Evolutionary conservation across 1,139 yeast species (phyloP), one percentile per base, ranked within the genome.

Genomic region (Geotrichum restrictum): DNA sequence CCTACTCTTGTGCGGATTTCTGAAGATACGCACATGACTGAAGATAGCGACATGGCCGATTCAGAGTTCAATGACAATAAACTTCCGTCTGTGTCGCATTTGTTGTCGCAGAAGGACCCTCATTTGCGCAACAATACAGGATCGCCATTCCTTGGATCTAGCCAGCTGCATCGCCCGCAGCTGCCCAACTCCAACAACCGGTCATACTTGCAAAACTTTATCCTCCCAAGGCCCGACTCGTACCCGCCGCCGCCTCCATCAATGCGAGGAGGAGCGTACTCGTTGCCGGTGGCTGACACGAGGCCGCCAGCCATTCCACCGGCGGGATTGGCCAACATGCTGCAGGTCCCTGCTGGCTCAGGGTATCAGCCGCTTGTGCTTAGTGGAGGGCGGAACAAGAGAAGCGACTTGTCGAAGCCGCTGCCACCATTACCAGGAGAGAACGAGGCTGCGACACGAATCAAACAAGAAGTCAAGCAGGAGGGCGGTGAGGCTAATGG

Each of bases 351-450:
- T 21, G 16, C 19, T 16, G 18, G 37, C 37, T 24, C 29, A 24
- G 29, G 29, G 29, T 24, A 24, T 24, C 29, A 24, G 29, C 29
- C 29, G 29, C 29, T 24, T 8, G 5, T 8, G 7, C 29, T 8
- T 16, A 16, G 18, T 31, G 19, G 37, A 10, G 33, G 29, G 16
- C 45, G 37, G 22, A 37, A 36, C 37, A 34, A 36, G n/a, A 34
- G 45, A 1, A 42, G 45, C 16, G 18, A 29, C 13, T 11, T 44
- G 39, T 33, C 64, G 54, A 66, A 67, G 56, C 70, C 70, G 13
- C 55, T 67, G 39, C 70, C 70, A 14, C 69, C 69, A 3, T 55
- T 66, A 49, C 69, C 70, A 24, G 57, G 51, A 44, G 65, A 62
- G 45, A 31, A 14, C 18, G 13, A 8, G 22, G 8, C 45, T 13